Evolutionary conservation across 371 early-diverging fungal genomes (phyloP).

Genomic region (Syncephalastrum sp.): DNA sequence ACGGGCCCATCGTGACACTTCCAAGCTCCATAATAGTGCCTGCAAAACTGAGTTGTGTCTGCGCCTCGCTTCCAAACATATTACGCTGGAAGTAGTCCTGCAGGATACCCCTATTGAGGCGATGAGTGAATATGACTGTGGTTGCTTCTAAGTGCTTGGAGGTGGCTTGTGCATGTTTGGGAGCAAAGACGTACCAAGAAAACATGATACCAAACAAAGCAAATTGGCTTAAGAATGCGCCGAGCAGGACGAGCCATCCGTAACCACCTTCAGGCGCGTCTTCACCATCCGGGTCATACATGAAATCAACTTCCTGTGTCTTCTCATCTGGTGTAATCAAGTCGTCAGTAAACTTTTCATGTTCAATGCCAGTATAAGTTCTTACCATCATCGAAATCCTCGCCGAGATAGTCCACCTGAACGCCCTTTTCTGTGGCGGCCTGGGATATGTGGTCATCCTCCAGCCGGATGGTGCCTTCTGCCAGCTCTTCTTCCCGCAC

Average conservation of each 20-base stretch:
- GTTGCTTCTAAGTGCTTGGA: neutral
- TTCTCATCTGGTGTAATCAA: too few species aligned
- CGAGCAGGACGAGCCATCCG: slow-evolving; percentile 59
- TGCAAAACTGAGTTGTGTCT: slow-evolving; percentile 27
- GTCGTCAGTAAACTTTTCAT: too few species aligned
- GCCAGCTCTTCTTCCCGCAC: too few species aligned
- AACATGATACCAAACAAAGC: slow-evolving; percentile 50
- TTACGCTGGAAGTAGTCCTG: slow-evolving; percentile 18
- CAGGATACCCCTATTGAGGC: slow-evolving; percentile 16
- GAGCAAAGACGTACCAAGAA: slow-evolving; percentile 23
- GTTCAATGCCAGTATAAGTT: too few species aligned
- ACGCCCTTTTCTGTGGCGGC: too few species aligned
- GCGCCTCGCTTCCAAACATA: slow-evolving; percentile 11
- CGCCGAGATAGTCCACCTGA: too few species aligned
- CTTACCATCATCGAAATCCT: too few species aligned
- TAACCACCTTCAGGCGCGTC: slow-evolving; percentile 45
- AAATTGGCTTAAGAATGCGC: slow-evolving; percentile 56
- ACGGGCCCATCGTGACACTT: slow-evolving; percentile 27
- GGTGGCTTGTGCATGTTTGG: neutral
- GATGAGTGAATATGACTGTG: neutral
- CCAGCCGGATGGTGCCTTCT: too few species aligned
- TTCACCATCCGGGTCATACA: neutral
- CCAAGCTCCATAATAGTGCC: slow-evolving; percentile 31
- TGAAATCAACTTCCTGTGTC: too few species aligned
- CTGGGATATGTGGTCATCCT: too few species aligned